phyloP scores from a whole-genome alignment of 805 yeast genomes.

The Tetrapisispora fleetii region DNA sequence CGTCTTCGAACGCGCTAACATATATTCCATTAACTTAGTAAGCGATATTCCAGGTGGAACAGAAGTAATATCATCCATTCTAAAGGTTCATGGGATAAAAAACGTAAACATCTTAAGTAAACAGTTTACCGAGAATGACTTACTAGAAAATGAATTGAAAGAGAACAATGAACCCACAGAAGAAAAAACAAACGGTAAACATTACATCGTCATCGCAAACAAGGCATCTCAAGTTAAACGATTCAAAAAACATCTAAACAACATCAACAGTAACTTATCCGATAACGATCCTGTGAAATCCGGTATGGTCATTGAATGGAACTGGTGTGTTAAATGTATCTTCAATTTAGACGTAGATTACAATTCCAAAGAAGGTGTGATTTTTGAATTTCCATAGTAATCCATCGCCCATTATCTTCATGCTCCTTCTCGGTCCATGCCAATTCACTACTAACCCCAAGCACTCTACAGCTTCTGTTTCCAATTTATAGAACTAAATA shows the following conservation, averaged over 20 bases:
- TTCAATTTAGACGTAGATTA: slow-evolving; percentile 16
- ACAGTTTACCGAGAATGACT: slow-evolving; percentile 12
- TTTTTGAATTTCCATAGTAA: slow-evolving; percentile 3
- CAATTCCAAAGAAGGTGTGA: slow-evolving; percentile 4
- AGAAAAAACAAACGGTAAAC: too few species aligned
- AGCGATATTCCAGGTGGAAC: slow-evolving; percentile 24
- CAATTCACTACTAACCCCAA: too few species aligned
- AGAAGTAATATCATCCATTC: slow-evolving; percentile 17
- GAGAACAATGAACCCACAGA: not conserved
- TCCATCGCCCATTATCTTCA: not conserved
- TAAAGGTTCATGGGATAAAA: slow-evolving; percentile 21
- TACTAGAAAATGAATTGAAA: slow-evolving; percentile 6
- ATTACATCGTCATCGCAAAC: slow-evolving; percentile 21
- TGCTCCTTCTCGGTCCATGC: too few species aligned
- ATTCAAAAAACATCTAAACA: slow-evolving; percentile 12
- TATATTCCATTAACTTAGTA: slow-evolving; percentile 15
- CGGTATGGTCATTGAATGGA: slow-evolving; percentile 26
- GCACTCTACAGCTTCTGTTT: too few species aligned
- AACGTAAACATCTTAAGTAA: slow-evolving; percentile 14
- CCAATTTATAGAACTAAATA: too few species aligned
- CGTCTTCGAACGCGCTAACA: slow-evolving; percentile 20
- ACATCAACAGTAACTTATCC: not conserved
- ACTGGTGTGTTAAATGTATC: slow-evolving; percentile 26
- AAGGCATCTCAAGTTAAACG: slow-evolving; percentile 24
- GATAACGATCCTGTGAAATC: not conserved